Conservation (phyloP, 176 grass and related monocot species). For the Pontederia crassipes region DNA sequence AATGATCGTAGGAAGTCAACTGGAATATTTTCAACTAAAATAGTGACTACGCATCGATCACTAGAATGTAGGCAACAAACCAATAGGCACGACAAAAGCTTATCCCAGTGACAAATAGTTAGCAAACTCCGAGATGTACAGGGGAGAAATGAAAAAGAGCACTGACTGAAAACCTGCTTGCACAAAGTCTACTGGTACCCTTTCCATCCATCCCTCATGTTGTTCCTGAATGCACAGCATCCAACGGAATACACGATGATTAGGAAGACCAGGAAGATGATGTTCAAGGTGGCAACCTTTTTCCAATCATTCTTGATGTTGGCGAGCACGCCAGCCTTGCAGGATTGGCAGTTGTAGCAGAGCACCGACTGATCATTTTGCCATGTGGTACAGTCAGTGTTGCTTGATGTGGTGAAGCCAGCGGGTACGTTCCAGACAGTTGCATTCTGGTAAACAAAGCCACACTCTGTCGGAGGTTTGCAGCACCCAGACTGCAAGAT, state of each 20-base stretch:
- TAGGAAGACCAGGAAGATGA: slow-evolving; percentile 40
- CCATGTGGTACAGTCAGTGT: slow-evolving; percentile 48
- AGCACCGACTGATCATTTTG: slow-evolving; percentile 32
- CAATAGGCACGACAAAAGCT: no score
- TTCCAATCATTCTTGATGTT: slow-evolving; percentile 45
- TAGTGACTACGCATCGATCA: no score
- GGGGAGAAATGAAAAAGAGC: no score
- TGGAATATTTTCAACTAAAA: no score
- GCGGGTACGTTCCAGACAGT: slow-evolving; percentile 23
- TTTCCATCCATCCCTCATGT: slow-evolving; percentile 35
- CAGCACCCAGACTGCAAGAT: slow-evolving; percentile 53
- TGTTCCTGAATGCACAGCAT: slow-evolving; percentile 44
- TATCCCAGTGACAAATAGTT: no score
- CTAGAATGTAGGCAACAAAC: no score
- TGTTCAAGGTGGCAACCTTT: slow-evolving; percentile 44
- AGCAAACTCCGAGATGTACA: no score
- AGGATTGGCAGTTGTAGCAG: slow-evolving; percentile 55
- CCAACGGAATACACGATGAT: slow-evolving; percentile 32
- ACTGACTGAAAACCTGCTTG: no score
- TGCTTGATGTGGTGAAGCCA: neutral
- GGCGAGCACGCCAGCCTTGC: slow-evolving; percentile 49
- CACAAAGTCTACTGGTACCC: slow-evolving; percentile 8
- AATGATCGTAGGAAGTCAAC: no score
- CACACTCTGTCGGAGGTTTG: slow-evolving; percentile 51
- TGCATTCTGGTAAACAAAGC: slow-evolving; percentile 38